phyloP scores from a whole-genome alignment of 2,329 filamentous ascomycete genomes.

The Aureobasidium melanogenum region DNA sequence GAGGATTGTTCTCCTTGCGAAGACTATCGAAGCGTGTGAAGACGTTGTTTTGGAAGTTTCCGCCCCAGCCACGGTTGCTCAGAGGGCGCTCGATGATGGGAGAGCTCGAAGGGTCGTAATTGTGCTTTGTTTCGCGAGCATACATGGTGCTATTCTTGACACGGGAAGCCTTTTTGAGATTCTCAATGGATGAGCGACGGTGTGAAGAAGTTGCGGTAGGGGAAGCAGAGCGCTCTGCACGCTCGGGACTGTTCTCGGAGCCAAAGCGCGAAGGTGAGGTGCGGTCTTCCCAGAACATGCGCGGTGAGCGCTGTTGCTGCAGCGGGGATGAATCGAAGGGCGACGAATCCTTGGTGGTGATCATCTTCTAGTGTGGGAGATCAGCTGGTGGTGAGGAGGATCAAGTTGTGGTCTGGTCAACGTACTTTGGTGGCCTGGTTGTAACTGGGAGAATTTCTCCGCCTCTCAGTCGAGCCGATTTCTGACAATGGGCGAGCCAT shows the following conservation, averaged over 20 bases:
- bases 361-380: slow-evolving; percentile 49
- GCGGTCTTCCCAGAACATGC: slow-evolving; percentile 80
- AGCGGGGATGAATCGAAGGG: slow-evolving; percentile 49
- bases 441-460: slow-evolving; percentile 89
- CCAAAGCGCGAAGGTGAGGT: slow-evolving; percentile 45
- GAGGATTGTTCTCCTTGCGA: slow-evolving; percentile 29
- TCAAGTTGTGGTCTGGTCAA: not conserved
- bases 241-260: slow-evolving; percentile 54
- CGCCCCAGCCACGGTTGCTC: slow-evolving; percentile 50
- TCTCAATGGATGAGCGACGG: slow-evolving; percentile 86
- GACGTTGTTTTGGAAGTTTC: slow-evolving; percentile 60
- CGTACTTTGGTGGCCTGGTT: slow-evolving; percentile 64
- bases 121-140: slow-evolving; percentile 80
- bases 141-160: slow-evolving; percentile 99
- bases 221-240: slow-evolving; percentile 32
- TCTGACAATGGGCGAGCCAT: slow-evolving; percentile 76
- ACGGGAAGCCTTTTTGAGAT: slow-evolving; percentile 84
- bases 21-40: slow-evolving; percentile 51
- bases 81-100: slow-evolving; percentile 75
- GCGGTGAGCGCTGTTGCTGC: slow-evolving; percentile 56
- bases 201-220: slow-evolving; percentile 52
- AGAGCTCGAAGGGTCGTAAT: slow-evolving; percentile 77
- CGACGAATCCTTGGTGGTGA: slow-evolving; percentile 65
- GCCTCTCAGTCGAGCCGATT: slow-evolving; percentile 74
- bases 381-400: slow-evolving; percentile 15